These are phyloP conservation scores for Cavenderia fasciculata DNA, from an alignment of 78 protist genomes.

Conservation along the genomic window DNA sequence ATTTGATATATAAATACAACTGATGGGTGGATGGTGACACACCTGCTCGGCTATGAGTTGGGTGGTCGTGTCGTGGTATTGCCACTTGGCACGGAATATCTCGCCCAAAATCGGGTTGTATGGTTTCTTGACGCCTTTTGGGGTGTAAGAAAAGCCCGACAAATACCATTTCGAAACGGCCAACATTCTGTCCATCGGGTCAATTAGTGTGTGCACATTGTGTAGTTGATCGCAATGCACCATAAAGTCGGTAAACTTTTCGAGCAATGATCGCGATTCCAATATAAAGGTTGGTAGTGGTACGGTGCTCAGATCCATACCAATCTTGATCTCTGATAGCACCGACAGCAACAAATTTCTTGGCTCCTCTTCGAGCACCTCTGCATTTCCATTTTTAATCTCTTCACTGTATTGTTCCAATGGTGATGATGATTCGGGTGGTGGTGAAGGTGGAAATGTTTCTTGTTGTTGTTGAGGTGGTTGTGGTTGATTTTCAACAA, in stretches of 20 bases:
- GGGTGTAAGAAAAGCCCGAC: conserved; percentile 88
- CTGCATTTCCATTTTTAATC: conserved; percentile 2
- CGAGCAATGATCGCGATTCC: conserved; percentile 95
- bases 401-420: too few relatives aligned
- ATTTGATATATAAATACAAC: conserved; percentile 87
- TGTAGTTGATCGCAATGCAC: conserved; percentile 50
- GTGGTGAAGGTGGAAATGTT: too few relatives aligned
- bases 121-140: conserved; percentile 95
- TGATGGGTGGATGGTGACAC: conserved; percentile 97
- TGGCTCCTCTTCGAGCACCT: conserved; percentile 62
- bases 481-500: too few relatives aligned
- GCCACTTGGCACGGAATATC: conserved; percentile 84
- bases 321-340: conserved; percentile 81
- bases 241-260: conserved; percentile 82
- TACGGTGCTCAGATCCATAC: conserved; percentile 92
- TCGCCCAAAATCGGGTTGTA: conserved; percentile 97
- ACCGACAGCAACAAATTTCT: conserved; percentile 37
- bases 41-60: conserved; percentile 87
- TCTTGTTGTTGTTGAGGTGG: too few relatives aligned
- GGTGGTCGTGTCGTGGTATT: conserved; percentile 37
- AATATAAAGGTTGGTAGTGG: conserved; percentile 95
- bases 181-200: conserved; percentile 87
- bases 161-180: conserved; percentile 89
- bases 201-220: neutral
- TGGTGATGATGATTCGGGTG: too few relatives aligned